Evolutionary conservation across 2,329 filamentous ascomycete species (phyloP).

Genomic region (Sporothrix dimorphospora): DNA sequence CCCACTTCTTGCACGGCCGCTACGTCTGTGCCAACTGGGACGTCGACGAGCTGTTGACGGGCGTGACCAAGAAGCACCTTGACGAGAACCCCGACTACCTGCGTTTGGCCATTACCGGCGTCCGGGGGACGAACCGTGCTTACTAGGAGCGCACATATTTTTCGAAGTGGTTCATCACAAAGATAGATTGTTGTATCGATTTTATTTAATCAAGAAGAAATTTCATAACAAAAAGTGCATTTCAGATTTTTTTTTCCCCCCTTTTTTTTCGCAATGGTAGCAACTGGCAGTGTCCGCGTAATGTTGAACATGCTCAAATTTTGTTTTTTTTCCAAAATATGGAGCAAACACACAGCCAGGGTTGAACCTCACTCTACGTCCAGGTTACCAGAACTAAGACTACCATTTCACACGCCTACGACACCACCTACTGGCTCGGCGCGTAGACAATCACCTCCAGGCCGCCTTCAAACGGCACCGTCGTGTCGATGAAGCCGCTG

Average conservation of each 20-base stretch:
- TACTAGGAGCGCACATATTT: not conserved
- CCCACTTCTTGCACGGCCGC: conserved; percentile 46
- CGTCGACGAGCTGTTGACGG: conserved; percentile 43
- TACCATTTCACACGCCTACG: too few species aligned
- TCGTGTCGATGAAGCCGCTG: conserved; percentile 45
- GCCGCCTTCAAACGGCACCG: conserved; percentile 35
- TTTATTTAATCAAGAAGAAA: too few species aligned
- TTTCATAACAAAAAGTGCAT: too few species aligned
- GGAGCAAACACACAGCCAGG: too few species aligned
- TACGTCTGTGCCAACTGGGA: conserved; percentile 50
- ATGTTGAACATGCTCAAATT: too few species aligned
- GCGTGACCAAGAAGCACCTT: conserved; percentile 29
- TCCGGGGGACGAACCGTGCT: not conserved
- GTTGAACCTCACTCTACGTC: not conserved
- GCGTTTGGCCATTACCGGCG: conserved; percentile 25
- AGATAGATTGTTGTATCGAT: not conserved
- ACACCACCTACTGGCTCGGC: conserved; percentile 11
- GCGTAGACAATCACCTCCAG: conserved; percentile 36
- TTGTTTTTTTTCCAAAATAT: too few species aligned
- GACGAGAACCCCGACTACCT: conserved; percentile 33
- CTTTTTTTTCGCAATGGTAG: too few species aligned
- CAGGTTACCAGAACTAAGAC: too few species aligned
- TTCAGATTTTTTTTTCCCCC: too few species aligned
- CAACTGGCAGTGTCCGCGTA: not conserved
- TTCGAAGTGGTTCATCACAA: not conserved